phyloP scores from a whole-genome alignment of 2,329 filamentous ascomycete genomes.

The Alternaria sp. region DNA sequence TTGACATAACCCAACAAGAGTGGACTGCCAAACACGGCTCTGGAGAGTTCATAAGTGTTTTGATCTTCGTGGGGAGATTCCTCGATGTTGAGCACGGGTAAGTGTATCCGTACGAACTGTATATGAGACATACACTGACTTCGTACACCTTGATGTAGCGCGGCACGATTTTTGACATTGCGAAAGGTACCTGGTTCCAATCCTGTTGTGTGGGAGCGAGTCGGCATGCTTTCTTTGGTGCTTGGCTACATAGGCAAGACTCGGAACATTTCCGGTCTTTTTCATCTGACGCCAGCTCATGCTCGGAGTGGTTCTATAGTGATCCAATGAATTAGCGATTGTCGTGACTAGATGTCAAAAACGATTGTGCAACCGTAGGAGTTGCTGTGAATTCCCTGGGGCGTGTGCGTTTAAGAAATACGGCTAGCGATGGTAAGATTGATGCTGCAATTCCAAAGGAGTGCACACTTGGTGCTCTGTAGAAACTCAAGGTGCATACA shows the following conservation, averaged over 20 bases:
- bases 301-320: background rate
- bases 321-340: background rate
- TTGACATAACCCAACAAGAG: conserved; percentile 2
- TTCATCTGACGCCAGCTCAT: background rate
- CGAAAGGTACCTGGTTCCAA: background rate
- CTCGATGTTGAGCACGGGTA: conserved; percentile 4
- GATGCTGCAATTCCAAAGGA: background rate
- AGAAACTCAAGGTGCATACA: background rate
- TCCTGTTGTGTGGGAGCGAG: conserved; percentile 12
- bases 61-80: conserved; percentile 15
- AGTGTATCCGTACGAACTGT: background rate
- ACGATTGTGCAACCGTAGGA: background rate
- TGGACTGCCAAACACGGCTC: conserved; percentile 11
- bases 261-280: background rate
- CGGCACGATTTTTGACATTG: conserved; percentile 15
- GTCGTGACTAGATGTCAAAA: background rate
- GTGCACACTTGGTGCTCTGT: background rate
- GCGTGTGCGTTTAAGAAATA: background rate
- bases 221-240: conserved; percentile 12
- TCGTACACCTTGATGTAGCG: background rate
- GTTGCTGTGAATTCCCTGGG: background rate
- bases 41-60: conserved; percentile 15
- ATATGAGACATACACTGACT: background rate
- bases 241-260: background rate
- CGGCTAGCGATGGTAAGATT: background rate